These are phyloP conservation scores for Trypanosomatidae sp. DNA, from an alignment of 208 protist genomes.

Conservation along the genomic window DNA sequence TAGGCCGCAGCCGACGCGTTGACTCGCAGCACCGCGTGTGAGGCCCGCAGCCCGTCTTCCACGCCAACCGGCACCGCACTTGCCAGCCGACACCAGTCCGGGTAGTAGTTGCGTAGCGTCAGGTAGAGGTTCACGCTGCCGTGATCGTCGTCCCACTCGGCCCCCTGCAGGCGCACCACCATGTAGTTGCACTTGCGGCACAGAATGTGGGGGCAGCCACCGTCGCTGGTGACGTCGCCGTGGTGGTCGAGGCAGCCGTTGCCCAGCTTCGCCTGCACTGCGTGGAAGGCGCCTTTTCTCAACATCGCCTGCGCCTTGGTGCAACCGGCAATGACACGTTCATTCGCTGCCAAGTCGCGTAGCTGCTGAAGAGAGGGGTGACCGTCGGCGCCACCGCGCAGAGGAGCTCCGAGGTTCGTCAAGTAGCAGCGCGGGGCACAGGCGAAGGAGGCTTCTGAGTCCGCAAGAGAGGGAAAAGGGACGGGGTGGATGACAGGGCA, in stretches of 20 bases:
- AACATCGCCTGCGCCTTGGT: conserved; percentile 14
- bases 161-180: conserved; percentile 78
- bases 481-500: conserved; percentile 32
- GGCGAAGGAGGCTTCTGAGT: conserved; percentile 17
- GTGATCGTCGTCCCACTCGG: conserved; percentile 68
- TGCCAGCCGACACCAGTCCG: conserved; percentile 82
- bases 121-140: conserved; percentile 72
- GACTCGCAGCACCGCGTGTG: conserved; percentile 32
- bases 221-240: conserved; percentile 27
- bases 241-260: conserved; percentile 66
- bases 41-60: conserved; percentile 6
- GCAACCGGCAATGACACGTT: conserved; percentile 14
- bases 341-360: conserved; percentile 30
- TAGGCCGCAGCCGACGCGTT: conserved; percentile 55
- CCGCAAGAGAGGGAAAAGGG: conserved; percentile 55
- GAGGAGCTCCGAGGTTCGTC: conserved; percentile 39
- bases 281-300: conserved; percentile 67
- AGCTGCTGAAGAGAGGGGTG: conserved; percentile 50
- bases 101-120: conserved; percentile 85
- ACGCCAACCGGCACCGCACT: conserved; percentile 49
- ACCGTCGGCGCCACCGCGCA: not conserved
- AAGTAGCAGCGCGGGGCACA: conserved; percentile 64
- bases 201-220: conserved; percentile 68
- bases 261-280: conserved; percentile 37
- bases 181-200: conserved; percentile 79